Conservation (phyloP, 352 stramenopile genomes). For the Phytophthora cactorum region DNA sequence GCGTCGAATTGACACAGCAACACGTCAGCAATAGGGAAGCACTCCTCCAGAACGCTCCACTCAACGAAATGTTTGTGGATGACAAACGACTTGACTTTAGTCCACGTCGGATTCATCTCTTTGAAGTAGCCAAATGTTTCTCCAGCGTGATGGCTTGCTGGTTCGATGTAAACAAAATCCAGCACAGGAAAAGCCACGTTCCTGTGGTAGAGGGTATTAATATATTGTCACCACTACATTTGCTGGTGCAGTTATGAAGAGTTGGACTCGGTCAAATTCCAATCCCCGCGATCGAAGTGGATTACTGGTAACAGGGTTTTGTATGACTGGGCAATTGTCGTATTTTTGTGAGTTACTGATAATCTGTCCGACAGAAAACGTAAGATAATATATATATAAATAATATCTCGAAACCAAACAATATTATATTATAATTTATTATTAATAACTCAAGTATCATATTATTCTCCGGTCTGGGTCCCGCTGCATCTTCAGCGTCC, state of each 20-base stretch:
- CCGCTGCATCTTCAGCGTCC: not conserved
- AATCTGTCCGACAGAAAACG: not conserved
- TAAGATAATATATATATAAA: not conserved
- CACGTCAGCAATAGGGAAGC: not conserved
- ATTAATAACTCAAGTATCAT: not conserved
- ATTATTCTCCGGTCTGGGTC: not conserved
- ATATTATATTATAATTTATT: not conserved
- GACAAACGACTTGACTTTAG: not conserved
- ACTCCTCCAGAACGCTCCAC: not conserved
- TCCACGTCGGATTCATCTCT: not conserved
- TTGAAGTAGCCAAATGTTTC: not conserved
- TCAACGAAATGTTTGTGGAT: conserved; percentile 1
- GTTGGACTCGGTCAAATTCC: too few relatives aligned
- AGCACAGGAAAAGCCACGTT: not conserved
- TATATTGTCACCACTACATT: too few relatives aligned
- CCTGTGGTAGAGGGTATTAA: too few relatives aligned
- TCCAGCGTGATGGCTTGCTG: not conserved
- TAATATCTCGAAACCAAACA: not conserved
- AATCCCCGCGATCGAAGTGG: too few relatives aligned
- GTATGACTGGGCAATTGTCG: too few relatives aligned
- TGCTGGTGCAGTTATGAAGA: too few relatives aligned
- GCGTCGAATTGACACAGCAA: conserved; percentile 1
- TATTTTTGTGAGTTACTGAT: not conserved
- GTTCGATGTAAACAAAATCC: not conserved
- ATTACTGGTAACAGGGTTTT: too few relatives aligned